phyloP scores from a whole-genome alignment of 495 filamentous ascomycete species.

The Talaromyces liani region DNA sequence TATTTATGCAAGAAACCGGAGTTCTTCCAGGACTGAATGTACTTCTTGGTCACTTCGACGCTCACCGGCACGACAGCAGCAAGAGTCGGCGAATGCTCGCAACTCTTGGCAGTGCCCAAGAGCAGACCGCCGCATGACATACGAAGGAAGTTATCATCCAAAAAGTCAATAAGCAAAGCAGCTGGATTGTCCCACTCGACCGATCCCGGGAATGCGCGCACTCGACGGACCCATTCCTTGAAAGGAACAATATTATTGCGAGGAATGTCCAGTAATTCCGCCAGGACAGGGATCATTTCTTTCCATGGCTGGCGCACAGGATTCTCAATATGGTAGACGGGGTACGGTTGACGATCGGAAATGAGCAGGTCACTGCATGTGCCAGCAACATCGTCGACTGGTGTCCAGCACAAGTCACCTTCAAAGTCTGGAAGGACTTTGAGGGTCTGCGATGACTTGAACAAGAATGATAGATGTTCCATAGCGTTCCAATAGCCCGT shows the following conservation, averaged over 20 bases:
- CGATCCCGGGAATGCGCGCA: conserved; percentile 19
- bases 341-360: conserved; percentile 16
- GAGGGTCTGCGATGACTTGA: conserved; percentile 45
- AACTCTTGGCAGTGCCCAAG: conserved; percentile 28
- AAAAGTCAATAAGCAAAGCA: conserved; percentile 33
- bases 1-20: conserved; percentile 18
- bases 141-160: conserved; percentile 40
- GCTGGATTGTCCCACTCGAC: conserved; percentile 41
- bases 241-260: conserved; percentile 32
- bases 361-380: conserved; percentile 32
- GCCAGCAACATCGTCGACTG: conserved; percentile 38
- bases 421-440: conserved; percentile 33
- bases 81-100: conserved; percentile 38
- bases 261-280: conserved; percentile 31
- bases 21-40: conserved; percentile 34
- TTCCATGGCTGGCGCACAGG: conserved; percentile 42
- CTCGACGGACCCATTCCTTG: conserved; percentile 38
- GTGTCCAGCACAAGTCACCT: conserved; percentile 39
- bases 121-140: conserved; percentile 49
- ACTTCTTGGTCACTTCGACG: conserved; percentile 29
- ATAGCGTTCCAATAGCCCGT: conserved; percentile 46
- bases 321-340: conserved; percentile 52
- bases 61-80: conserved; percentile 25
- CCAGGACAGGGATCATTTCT: conserved; percentile 31
- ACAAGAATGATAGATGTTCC: conserved; percentile 41